These are phyloP conservation scores for Malassezia cuniculi DNA, from an alignment of 1,284 basidiomycete species.

Conservation along the genomic window DNA sequence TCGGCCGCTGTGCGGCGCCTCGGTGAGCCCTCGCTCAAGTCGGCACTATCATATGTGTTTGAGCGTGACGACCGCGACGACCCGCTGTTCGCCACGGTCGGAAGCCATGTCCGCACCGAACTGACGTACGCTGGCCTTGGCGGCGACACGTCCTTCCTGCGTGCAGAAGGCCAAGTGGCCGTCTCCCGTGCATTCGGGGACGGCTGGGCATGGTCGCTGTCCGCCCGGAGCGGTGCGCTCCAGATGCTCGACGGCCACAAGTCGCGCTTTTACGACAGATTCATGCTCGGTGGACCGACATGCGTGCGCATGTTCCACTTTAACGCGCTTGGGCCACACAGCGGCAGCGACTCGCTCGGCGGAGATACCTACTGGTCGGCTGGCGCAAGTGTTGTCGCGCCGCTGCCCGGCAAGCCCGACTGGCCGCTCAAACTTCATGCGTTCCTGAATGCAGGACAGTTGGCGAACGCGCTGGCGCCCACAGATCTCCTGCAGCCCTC, in stretches of 20 bases:
- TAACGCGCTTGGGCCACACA: constrained; percentile 71
- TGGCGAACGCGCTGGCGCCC: constrained; percentile 49
- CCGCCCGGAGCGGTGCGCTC: constrained; percentile 19
- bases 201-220: constrained; percentile 13
- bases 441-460: constrained; percentile 72
- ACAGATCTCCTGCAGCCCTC: constrained; percentile 45
- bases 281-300: constrained; percentile 86
- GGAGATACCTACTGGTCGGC: constrained; percentile 76
- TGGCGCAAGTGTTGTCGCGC: constrained; percentile 66
- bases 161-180: constrained; percentile 22
- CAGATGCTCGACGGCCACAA: constrained; percentile 24
- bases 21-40: constrained; percentile 69
- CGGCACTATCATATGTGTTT: constrained; percentile 67
- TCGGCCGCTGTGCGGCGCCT: constrained; percentile 55
- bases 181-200: constrained; percentile 13
- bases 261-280: constrained; percentile 65
- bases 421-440: constrained; percentile 81
- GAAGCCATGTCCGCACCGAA: constrained; percentile 16
- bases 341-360: constrained; percentile 67
- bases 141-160: constrained; percentile 31
- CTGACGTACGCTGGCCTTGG: constrained; percentile 33
- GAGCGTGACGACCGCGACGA: constrained; percentile 69
- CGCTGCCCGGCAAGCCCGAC: constrained; percentile 62
- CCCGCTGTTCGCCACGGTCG: constrained; percentile 50
- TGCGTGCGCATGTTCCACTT: constrained; percentile 72